Conservation (phyloP, 495 filamentous ascomycete species). For the Penicillium lividum region DNA sequence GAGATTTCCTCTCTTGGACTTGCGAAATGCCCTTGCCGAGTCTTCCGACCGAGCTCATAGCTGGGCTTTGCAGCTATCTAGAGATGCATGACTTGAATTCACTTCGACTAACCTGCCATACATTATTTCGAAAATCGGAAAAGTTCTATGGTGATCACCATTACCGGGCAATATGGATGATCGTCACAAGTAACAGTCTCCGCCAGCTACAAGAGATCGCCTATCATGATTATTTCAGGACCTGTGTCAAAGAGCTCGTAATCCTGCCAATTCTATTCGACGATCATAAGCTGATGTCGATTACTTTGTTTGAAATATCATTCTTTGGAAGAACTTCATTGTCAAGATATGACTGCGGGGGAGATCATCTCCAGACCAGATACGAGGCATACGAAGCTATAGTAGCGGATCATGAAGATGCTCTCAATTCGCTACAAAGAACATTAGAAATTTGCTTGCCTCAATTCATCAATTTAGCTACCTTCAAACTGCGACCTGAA, state of each 20-base stretch:
- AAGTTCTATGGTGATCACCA: not conserved
- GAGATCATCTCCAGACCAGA: not conserved
- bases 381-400: not conserved
- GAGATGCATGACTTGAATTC: not conserved
- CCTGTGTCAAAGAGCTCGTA: not conserved
- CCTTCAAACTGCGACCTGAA: not conserved
- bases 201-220: not conserved
- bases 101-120: not conserved
- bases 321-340: not conserved
- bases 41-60: not conserved
- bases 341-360: not conserved
- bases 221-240: not conserved
- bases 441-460: not conserved
- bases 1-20: not conserved
- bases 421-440: not conserved
- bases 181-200: not conserved
- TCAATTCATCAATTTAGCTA: not conserved
- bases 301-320: not conserved
- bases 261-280: not conserved
- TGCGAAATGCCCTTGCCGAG: not conserved
- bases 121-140: not conserved
- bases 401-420: not conserved
- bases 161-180: not conserved
- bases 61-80: not conserved
- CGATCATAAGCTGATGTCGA: not conserved